Percentiles rank a stretch among this genome's conserved stretches.
phyloP scores from a whole-genome alignment of 108 stramenopile species.

The Nitzschia sp. region DNA sequence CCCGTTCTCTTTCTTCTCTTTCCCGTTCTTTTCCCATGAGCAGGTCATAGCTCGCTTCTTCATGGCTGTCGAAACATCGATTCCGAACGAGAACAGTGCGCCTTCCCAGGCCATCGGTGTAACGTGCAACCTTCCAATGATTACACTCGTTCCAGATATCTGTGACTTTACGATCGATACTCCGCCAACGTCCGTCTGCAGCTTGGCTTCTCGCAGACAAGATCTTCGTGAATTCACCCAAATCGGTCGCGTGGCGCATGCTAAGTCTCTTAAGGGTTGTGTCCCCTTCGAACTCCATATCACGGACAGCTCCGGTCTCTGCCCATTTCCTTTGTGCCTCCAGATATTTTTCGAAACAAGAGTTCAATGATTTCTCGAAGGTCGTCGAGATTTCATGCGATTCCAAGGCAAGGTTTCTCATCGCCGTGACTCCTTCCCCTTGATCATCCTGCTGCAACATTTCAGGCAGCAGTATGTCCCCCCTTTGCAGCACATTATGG shows the following conservation, averaged over 20 bases:
- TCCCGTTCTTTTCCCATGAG: conserved; percentile 67
- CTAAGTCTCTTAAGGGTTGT: conserved; percentile 50
- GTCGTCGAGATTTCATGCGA: conserved; percentile 53
- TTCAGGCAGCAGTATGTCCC: neutral
- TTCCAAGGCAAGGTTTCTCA: conserved; percentile 49
- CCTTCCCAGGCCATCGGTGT: conserved; percentile 68
- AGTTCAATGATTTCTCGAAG: conserved; percentile 56
- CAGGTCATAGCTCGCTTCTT: conserved; percentile 68
- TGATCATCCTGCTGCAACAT: conserved; percentile 26
- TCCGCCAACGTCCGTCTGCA: conserved; percentile 46
- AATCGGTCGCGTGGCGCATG: conserved; percentile 36
- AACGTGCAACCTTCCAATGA: conserved; percentile 64
- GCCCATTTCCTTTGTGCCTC: conserved; percentile 80
- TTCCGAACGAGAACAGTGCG: conserved; percentile 61
- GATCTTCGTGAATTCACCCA: conserved; percentile 34
- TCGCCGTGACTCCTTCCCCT: conserved; percentile 40
- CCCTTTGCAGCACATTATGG: conserved; percentile 44
- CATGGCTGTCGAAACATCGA: conserved; percentile 60
- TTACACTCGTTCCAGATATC: conserved; percentile 43
- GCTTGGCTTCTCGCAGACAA: conserved; percentile 18
- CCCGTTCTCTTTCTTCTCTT: conserved; percentile 43
- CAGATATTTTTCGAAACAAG: conserved; percentile 66
- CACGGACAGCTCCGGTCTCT: conserved; percentile 82
- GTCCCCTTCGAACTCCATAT: conserved; percentile 74
- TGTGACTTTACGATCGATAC: conserved; percentile 39